These are phyloP conservation scores for Colletotrichum falcatum DNA, from an alignment of 2,329 filamentous ascomycete species.

Conservation along the genomic window DNA sequence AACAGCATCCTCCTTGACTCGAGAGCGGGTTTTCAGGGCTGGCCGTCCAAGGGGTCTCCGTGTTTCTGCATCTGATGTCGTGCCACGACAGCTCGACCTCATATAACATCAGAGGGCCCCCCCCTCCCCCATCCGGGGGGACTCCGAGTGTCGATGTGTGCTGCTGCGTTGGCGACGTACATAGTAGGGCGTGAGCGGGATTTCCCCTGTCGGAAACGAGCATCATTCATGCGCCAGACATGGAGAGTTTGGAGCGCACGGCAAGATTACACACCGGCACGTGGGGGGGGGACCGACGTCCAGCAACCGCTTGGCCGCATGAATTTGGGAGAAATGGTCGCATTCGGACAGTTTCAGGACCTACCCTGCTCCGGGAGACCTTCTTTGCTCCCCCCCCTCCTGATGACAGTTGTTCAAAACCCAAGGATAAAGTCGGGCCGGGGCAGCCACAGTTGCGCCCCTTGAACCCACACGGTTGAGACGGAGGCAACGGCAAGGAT, in stretches of 20 bases:
- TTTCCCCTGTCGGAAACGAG: slow-evolving; percentile 35
- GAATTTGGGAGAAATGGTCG: slow-evolving; percentile 24
- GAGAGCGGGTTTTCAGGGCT: slow-evolving; percentile 1
- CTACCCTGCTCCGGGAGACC: not conserved
- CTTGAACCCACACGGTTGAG: slow-evolving; percentile 14
- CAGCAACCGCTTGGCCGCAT: slow-evolving; percentile 34
- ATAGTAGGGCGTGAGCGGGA: slow-evolving; percentile 19
- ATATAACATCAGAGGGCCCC: not conserved
- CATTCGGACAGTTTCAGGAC: slow-evolving; percentile 31
- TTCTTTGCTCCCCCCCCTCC: no score
- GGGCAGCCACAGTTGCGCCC: slow-evolving; percentile 7
- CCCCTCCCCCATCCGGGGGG: not conserved
- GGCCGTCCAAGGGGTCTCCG: slow-evolving; percentile 27
- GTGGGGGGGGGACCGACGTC: slow-evolving; percentile 33
- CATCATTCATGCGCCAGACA: slow-evolving; percentile 36
- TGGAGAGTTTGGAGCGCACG: slow-evolving; percentile 17
- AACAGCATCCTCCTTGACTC: slow-evolving; percentile 38
- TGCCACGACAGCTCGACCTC: slow-evolving; percentile 26
- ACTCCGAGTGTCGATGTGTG: slow-evolving; percentile 2
- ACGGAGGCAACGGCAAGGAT: not conserved
- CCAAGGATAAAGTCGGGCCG: not conserved
- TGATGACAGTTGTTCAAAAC: slow-evolving; percentile 2
- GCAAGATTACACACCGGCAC: slow-evolving; percentile 11
- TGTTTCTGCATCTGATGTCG: slow-evolving; percentile 32
- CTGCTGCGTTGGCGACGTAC: slow-evolving; percentile 25